Conservation (phyloP, 108 stramenopile species). For the Cyclostephanos tholiformis region DNA sequence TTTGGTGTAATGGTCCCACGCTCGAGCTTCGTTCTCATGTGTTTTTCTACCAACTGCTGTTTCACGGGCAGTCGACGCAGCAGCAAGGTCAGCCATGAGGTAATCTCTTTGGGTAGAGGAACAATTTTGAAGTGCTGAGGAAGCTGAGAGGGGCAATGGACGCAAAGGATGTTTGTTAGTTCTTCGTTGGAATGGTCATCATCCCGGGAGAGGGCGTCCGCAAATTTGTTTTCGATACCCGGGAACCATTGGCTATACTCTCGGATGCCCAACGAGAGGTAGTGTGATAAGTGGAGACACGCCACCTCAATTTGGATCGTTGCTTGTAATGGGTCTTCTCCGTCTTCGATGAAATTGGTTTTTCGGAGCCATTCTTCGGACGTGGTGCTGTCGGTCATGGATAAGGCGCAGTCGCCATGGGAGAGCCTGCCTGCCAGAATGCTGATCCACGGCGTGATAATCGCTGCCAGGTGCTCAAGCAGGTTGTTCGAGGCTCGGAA, state of each 20-base stretch:
- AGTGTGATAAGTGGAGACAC: too few relatives aligned
- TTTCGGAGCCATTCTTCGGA: too few relatives aligned
- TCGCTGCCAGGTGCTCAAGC: too few relatives aligned
- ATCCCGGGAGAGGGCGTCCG: conserved; percentile 29
- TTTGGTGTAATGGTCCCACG: background rate
- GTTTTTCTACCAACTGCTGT: conserved; percentile 23
- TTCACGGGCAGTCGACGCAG: conserved; percentile 25
- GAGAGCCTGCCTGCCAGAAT: background rate
- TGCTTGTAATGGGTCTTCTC: too few relatives aligned
- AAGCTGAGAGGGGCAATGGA: conserved; percentile 19
- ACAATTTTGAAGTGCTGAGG: conserved; percentile 25
- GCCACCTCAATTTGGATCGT: too few relatives aligned
- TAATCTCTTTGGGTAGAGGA: conserved; percentile 32
- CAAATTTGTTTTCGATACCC: conserved; percentile 9
- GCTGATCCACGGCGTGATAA: background rate
- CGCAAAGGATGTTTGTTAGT: conserved; percentile 15
- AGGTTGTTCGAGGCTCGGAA: conserved; percentile 32
- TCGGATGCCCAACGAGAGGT: background rate
- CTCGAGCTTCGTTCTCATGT: background rate
- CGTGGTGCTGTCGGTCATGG: too few relatives aligned
- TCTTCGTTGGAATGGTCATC: background rate
- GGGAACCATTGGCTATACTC: conserved; percentile 36
- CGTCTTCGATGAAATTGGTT: too few relatives aligned
- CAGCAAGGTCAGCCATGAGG: conserved; percentile 32
- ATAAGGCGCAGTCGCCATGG: too few relatives aligned